phyloP scores from a whole-genome alignment of 257 asterid species.

The Rubia yunnanensis region DNA sequence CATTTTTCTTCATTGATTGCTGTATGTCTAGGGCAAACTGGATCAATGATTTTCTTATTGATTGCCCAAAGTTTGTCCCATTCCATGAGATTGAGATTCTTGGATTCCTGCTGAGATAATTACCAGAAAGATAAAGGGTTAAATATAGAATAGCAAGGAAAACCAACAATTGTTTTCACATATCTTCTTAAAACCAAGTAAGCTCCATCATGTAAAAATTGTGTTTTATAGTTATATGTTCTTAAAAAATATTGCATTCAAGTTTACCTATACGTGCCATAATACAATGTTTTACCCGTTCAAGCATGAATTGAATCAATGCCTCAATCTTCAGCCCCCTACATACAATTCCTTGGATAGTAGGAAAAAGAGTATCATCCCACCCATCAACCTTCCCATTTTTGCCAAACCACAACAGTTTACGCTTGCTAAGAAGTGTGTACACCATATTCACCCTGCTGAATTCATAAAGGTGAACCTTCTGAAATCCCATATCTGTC shows the following conservation, averaged over 20 bases:
- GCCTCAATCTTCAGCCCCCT: slow-evolving; percentile 87
- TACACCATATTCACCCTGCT: no score
- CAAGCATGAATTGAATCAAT: slow-evolving; percentile 78
- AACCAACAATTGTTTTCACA: neutral
- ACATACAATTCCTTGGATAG: slow-evolving; percentile 94
- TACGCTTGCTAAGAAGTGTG: no score
- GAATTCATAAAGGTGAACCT: no score
- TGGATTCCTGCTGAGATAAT: slow-evolving; percentile 78
- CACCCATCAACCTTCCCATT: slow-evolving; percentile 92
- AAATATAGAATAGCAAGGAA: neutral
- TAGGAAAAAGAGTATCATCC: slow-evolving; percentile 98
- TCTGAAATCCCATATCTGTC: slow-evolving; percentile 90
- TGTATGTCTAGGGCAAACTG: no score
- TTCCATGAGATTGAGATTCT: slow-evolving; percentile 94
- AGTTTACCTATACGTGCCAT: no score
- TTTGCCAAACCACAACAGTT: slow-evolving; percentile 94
- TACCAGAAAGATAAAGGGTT: slow-evolving; percentile 1
- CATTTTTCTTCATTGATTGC: slow-evolving; percentile 62
- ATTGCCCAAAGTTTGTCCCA: no score
- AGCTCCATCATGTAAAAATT: neutral
- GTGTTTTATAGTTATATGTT: neutral
- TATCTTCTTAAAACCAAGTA: neutral
- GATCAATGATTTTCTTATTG: no score
- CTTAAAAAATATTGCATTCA: no score
- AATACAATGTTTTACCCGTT: no score